phyloP scores from a whole-genome alignment of 2,329 filamentous ascomycete species.

The Aciculosporium take region DNA sequence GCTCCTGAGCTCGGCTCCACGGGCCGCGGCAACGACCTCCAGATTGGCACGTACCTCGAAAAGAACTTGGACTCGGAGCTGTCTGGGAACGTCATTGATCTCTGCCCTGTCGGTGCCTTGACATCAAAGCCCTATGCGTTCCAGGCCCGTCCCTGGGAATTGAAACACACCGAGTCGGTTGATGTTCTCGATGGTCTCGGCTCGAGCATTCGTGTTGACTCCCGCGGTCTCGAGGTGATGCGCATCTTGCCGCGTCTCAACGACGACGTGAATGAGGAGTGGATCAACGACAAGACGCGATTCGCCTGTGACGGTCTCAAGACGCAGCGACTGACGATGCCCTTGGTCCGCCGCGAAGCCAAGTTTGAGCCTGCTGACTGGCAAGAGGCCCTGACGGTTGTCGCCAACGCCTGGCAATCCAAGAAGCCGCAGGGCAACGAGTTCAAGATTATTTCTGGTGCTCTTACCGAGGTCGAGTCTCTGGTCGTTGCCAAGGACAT shows the following conservation, averaged over 20 bases:
- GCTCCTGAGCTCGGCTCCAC: conserved; percentile 89
- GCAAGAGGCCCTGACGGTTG: conserved; percentile 88
- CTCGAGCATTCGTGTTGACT: conserved; percentile 88
- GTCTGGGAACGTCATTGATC: conserved; percentile 93
- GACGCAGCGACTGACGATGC: conserved; percentile 89
- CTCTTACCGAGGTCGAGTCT: conserved; percentile 81
- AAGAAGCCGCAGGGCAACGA: conserved; percentile 79
- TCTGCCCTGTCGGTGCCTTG: conserved; percentile 92
- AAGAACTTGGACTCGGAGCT: conserved; percentile 86
- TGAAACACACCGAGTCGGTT: conserved; percentile 90
- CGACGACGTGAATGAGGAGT: conserved; percentile 97
- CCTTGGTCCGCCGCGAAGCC: conserved; percentile 73
- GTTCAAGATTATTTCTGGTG: conserved; percentile 88
- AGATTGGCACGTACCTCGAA: conserved; percentile 97
- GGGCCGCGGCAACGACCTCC: conserved; percentile 90
- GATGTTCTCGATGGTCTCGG: conserved; percentile 88
- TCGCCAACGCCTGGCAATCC: conserved; percentile 64
- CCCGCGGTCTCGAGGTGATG: conserved; percentile 91
- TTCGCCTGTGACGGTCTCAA: conserved; percentile 95
- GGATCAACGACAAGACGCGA: conserved; percentile 97
- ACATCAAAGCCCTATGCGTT: conserved; percentile 98
- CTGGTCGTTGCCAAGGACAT: conserved; percentile 95
- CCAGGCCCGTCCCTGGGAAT: conserved; percentile 89
- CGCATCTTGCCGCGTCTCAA: conserved; percentile 83
- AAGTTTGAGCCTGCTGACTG: conserved; percentile 87